Evolutionary conservation across 768 basidiomycete genomes (phyloP).

Genomic region (Strobilomyces confusus): DNA sequence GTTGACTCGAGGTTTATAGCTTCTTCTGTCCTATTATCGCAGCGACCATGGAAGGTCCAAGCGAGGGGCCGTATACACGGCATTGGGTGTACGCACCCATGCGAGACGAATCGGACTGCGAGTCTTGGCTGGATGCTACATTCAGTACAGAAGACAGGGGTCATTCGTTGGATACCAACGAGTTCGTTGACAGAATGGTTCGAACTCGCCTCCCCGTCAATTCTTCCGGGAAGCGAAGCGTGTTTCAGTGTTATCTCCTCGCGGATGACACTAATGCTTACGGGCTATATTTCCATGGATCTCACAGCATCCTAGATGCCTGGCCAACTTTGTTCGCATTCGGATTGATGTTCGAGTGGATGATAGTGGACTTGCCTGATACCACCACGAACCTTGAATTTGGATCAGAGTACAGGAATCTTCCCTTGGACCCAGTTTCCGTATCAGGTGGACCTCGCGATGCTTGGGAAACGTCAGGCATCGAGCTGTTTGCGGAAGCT

Average conservation of each 20-base stretch:
- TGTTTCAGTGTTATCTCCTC: conserved; percentile 15
- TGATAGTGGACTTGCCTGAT: conserved; percentile 2
- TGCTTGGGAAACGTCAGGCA: conserved; percentile 5
- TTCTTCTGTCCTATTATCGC: conserved; percentile 13
- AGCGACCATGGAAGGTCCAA: conserved; percentile 1
- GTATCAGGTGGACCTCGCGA: conserved; percentile 14
- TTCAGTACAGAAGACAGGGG: conserved; percentile 7
- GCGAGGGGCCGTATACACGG: not conserved
- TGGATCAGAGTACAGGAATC: conserved; percentile 12
- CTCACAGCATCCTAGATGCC: conserved; percentile 14
- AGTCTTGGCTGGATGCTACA: conserved; percentile 9
- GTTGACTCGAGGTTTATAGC: not conserved
- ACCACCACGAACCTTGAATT: not conserved
- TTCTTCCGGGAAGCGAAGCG: not conserved
- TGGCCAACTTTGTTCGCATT: conserved; percentile 15
- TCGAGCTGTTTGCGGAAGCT: conserved; percentile 3
- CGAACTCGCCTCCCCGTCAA: conserved; percentile 6
- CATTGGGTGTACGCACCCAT: conserved; percentile 13
- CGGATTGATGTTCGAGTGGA: conserved; percentile 14
- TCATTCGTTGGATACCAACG: not conserved
- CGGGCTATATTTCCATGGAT: conserved; percentile 13
- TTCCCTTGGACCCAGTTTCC: conserved; percentile 12
- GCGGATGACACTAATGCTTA: not conserved
- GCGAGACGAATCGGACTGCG: not conserved
- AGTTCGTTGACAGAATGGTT: conserved; percentile 8